Base-by-base conservation (phyloP, 2,329 filamentous ascomycete species). In the Pyrenochaeta sp. region DNA sequence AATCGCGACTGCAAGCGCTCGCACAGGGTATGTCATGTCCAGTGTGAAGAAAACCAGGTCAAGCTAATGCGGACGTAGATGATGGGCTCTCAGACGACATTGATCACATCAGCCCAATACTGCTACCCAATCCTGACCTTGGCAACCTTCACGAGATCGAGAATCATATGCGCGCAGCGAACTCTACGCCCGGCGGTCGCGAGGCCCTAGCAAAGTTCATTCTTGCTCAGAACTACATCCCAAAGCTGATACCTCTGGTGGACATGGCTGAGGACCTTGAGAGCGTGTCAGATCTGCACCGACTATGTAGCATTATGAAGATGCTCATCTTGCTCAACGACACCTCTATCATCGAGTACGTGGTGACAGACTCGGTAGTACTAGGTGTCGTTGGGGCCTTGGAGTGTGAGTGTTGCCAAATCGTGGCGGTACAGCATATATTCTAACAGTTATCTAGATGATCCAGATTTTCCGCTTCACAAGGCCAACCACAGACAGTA, bases 281-380 rank as follows among this genome's bases (percentile, higher is more conserved):
- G 78, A 93, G 91, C 75, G 82, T 96, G 8, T 80, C 86, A 24
- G 94, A 98, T 73, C 81, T 99, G 59, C 95, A 98, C 77, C 88
- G 91, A 47, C 83, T 99, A 45, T 99, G 95, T 86, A 97, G 93
- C 76, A 97, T 99, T 75, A 95, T 97, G 91, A 99, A 99, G 83
- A 91, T 90, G 58, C 86, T 98, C 55, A 96, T 99, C 52, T 83
- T 98, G 52, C 86, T 98, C 62, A 99, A 98, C 80, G 95, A 99
- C 76, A 96, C 91, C 30, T 86, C 89, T 58, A 96, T 99, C 63
- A 97, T 99, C 71, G 95, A 99, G 78, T 90, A 92, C 67, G 91
- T 94, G 13, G 93, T 99, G 27, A 92, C 91, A 13, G 94, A 98
- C 78, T 88, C 93, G 56, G 90, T 93, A 65, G 89, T 98, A 44